Base-by-base conservation (phyloP, 2,329 filamentous ascomycete species). In the Hyphodiscus sp. region DNA sequence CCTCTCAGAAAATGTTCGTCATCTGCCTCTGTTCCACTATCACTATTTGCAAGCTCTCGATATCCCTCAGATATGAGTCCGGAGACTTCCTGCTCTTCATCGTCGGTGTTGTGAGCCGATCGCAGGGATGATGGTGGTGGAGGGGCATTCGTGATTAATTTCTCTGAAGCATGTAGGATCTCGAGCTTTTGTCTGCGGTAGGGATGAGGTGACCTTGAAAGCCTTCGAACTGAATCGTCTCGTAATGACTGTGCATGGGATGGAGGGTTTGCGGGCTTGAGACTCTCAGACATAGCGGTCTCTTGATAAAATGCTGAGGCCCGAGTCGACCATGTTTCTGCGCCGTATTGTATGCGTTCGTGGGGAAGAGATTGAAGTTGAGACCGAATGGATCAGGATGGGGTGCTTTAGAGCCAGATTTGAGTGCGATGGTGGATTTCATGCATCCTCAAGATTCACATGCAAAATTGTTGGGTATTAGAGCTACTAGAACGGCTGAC, bases 21-120 rank as follows among this genome's bases (percentile, higher is more conserved):
- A 65, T 96, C 92, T 41, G 92, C 92, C 68, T 97, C 92, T 18
- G 91, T 95, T 20, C 92, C 92, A 68, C 91, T 96, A 62, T 96
- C 91, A 69, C 89, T 96, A 11, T 81, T 81, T 1, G 83, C 78
- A 1, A 78, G 57, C 53, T 64, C 60, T 55, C 61, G 47, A 56
- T 63, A 58, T 52, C 58, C 56, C 18, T 52, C 56, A 46, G 53
- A 43, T 60, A 62, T 45, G 53, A 56, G 48, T 16, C 50, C 52
- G 38, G 41, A 41, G 9, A 49, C 58, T 43, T 51, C 58, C 54
- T 56, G 63, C 55, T 56, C 62, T 66, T 69, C 69, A 65, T 65
- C 67, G 59, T 61, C 61, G 20, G 55, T 62, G 47, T 52, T 67
- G 54, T 61, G 67, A 58, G 53, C 59, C 38, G 64, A 62, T 15